Evolutionary conservation across 495 filamentous ascomycete species (phyloP), one percentile per base, ranked within the genome.

Genomic region (Daldinia grandis): DNA sequence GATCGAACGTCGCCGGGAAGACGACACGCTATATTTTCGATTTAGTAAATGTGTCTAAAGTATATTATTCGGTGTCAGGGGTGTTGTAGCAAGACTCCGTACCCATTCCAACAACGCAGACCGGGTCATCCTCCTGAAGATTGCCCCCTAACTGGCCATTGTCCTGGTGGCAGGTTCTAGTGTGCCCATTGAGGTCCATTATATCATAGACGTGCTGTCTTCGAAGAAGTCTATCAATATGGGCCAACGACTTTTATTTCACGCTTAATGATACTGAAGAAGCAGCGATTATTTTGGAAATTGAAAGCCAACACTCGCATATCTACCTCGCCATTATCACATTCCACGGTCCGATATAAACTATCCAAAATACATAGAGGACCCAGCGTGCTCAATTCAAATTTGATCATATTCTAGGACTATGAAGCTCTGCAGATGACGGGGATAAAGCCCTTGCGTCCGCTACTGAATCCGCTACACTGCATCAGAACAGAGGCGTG

Each of bases 81-180:
- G 40, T 19, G 17, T 10, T 19, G 1, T 44, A 9, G 40, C 3
- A 21, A 17, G 1, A 21, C 1, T n/a, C 0, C 57, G 3, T 57
- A 68, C 64, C 64, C 44, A 68, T 61, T 12, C 64, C 64, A 17
- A 68, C 58, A 14, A 68, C 58, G 14, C 57, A 58, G 4, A 53
- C 30, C 0, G 42, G 54, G 12, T 66, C 63, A 6, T 24, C 42
- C 21, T 19, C 42, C 9, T 10, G 42, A 9, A 24, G 6, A 21
- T 17, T 10, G 1, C 42, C 17, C 6, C 17, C 8, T 21, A 19
- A 4, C 7, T 7, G 42, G 21, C n/a, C 17, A 47, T 47, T 3
- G 1, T 12, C 7, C 0, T 47, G 42, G 7, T 47, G n/a, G 42
- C 12, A 4, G 17, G 17, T 21, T 9, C 2, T 19, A 19, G n/a